Evolutionary conservation across 2,329 filamentous ascomycete genomes (phyloP).

Genomic region (Stemphylium lycopersici): DNA sequence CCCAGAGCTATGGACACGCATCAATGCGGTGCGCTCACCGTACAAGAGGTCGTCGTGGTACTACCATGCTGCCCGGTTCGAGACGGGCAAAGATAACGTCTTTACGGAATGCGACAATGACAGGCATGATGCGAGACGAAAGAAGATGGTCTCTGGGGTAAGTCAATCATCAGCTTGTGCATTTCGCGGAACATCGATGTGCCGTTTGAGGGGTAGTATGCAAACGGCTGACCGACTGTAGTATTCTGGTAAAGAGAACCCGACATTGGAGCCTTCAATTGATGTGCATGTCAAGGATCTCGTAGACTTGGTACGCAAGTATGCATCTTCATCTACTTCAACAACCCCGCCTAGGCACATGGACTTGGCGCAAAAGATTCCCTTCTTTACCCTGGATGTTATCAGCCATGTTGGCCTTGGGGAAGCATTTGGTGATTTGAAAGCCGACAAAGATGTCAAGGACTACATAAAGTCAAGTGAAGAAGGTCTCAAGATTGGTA

Average conservation of each 20-base stretch:
- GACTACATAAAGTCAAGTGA: conserved; percentile 54
- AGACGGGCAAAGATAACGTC: conserved; percentile 61
- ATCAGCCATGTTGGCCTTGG: conserved; percentile 62
- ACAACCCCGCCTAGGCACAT: conserved; percentile 45
- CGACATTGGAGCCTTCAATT: conserved; percentile 57
- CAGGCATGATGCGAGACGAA: conserved; percentile 52
- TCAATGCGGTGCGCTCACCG: conserved; percentile 49
- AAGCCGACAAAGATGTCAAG: conserved; percentile 57
- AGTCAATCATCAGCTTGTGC: conserved; percentile 1
- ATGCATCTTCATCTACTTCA: conserved; percentile 34
- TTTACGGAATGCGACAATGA: conserved; percentile 59
- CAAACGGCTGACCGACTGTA: conserved; percentile 18
- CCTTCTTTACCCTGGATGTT: conserved; percentile 62
- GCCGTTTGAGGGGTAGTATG: not conserved
- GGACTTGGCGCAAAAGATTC: conserved; percentile 57
- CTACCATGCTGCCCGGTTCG: conserved; percentile 55
- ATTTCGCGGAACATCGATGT: not conserved
- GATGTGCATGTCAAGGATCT: conserved; percentile 56
- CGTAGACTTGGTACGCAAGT: conserved; percentile 59
- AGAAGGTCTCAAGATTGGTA: conserved; percentile 39
- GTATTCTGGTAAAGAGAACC: conserved; percentile 64
- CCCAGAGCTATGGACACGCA: conserved; percentile 54
- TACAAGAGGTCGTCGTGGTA: conserved; percentile 51
- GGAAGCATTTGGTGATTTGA: conserved; percentile 58
- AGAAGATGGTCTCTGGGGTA: conserved; percentile 60